Percentiles rank a stretch among this genome's conserved stretches.
phyloP scores from a whole-genome alignment of 371 early-diverging fungal species.

The Syncephalis fuscata region DNA sequence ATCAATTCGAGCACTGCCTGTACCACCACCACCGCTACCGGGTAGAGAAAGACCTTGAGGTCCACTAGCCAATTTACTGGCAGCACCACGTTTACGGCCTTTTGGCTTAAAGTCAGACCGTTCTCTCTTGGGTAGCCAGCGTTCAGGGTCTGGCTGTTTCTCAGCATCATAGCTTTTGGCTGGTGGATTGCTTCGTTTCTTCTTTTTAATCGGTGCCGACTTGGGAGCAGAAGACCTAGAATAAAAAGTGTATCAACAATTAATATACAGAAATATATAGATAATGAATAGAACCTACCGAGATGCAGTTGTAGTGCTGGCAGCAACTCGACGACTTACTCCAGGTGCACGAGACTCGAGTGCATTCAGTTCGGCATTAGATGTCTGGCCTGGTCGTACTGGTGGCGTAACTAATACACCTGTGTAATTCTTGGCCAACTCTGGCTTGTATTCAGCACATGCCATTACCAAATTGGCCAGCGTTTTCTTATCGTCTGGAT shows the following conservation, averaged over 20 bases:
- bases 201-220: slow-evolving; percentile 13
- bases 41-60: slow-evolving; percentile 36
- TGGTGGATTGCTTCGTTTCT: slow-evolving; percentile 38
- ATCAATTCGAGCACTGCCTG: slow-evolving; percentile 53
- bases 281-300: too few relatives aligned
- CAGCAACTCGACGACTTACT: slow-evolving; percentile 37
- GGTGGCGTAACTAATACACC: slow-evolving; percentile 17
- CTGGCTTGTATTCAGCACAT: slow-evolving; percentile 43
- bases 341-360: slow-evolving; percentile 41
- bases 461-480: slow-evolving; percentile 52
- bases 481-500: slow-evolving; percentile 43
- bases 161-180: slow-evolving; percentile 37
- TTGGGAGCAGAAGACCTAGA: slow-evolving; percentile 17
- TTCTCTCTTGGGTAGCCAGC: slow-evolving; percentile 58
- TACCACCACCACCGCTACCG: slow-evolving; percentile 49
- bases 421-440: slow-evolving; percentile 49
- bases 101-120: slow-evolving; percentile 34
- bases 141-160: slow-evolving; percentile 46
- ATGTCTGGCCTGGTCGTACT: slow-evolving; percentile 14
- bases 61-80: slow-evolving; percentile 18
- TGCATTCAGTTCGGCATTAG: slow-evolving; percentile 25
- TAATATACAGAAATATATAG: too few relatives aligned
- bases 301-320: too few relatives aligned
- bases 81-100: slow-evolving; percentile 27
- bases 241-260: too few relatives aligned